These are phyloP conservation scores for Penicillium samsonianum DNA, from an alignment of 495 filamentous ascomycete species.

Conservation along the genomic window DNA sequence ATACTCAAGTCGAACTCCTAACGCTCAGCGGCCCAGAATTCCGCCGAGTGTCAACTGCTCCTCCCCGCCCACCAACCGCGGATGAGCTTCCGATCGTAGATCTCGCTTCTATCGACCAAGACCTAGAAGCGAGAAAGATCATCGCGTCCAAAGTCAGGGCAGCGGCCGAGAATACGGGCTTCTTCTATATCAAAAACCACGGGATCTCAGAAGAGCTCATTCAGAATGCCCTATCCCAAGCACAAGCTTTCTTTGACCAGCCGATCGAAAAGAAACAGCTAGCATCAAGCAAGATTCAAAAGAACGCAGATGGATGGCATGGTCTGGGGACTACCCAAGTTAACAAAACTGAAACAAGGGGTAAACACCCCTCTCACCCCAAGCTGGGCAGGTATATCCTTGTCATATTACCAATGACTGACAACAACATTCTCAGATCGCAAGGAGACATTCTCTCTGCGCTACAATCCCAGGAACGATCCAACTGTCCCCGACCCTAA, in stretches of 20 bases:
- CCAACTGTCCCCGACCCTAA: slow-evolving; percentile 41
- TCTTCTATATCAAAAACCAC: slow-evolving; percentile 59
- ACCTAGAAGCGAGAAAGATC: slow-evolving; percentile 36
- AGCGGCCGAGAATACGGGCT: slow-evolving; percentile 51
- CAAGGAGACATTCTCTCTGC: slow-evolving; percentile 47
- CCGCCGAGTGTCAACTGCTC: slow-evolving; percentile 37
- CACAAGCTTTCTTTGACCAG: slow-evolving; percentile 50
- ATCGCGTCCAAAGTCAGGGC: slow-evolving; percentile 42
- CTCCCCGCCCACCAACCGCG: slow-evolving; percentile 30
- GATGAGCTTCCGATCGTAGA: slow-evolving; percentile 62
- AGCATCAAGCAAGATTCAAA: slow-evolving; percentile 23
- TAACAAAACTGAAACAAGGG: slow-evolving; percentile 32
- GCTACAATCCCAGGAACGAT: slow-evolving; percentile 49
- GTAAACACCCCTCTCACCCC: slow-evolving; percentile 5
- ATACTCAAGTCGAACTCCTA: slow-evolving; percentile 37
- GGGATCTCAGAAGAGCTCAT: slow-evolving; percentile 51
- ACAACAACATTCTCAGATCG: slow-evolving; percentile 19
- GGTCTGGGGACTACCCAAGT: slow-evolving; percentile 29
- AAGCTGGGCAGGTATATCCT: neutral
- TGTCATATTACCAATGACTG: slow-evolving; percentile 2
- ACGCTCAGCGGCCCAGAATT: slow-evolving; percentile 31
- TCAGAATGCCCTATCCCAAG: slow-evolving; percentile 35
- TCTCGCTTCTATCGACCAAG: slow-evolving; percentile 41
- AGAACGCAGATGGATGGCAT: slow-evolving; percentile 35
- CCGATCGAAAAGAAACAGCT: slow-evolving; percentile 42